phyloP scores from a whole-genome alignment of 371 early-diverging fungal genomes.

The Caulochytrium protostelioides region DNA sequence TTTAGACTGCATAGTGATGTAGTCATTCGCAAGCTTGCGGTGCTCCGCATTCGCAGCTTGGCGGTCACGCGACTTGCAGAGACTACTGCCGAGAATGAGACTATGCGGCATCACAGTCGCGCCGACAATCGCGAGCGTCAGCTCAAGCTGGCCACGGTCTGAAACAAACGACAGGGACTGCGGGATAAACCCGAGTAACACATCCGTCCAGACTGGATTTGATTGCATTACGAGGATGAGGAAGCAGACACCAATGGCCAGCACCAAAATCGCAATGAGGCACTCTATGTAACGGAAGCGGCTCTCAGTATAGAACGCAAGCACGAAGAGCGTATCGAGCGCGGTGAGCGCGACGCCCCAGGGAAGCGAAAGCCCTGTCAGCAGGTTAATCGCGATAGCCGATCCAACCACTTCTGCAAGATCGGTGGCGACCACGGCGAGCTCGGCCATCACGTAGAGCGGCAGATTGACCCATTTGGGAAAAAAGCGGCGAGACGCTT shows the following conservation, averaged over 20 bases:
- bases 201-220: conserved; percentile 33
- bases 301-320: conserved; percentile 38
- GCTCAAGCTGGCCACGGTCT: conserved; percentile 33
- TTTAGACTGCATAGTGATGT: no score
- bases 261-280: conserved; percentile 42
- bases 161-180: conserved; percentile 35
- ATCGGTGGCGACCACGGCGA: conserved; percentile 50
- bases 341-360: conserved; percentile 60
- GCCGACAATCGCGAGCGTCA: conserved; percentile 62
- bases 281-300: conserved; percentile 38
- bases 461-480: conserved; percentile 30
- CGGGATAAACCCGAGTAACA: conserved; percentile 46
- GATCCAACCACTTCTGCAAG: conserved; percentile 68
- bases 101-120: conserved; percentile 64
- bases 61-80: conserved; percentile 27
- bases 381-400: conserved; percentile 54
- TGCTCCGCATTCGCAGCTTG: conserved; percentile 11
- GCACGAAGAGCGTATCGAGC: conserved; percentile 47
- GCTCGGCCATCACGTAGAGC: conserved; percentile 45
- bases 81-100: conserved; percentile 48
- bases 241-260: conserved; percentile 45
- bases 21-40: conserved; percentile 7
- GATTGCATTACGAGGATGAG: conserved; percentile 33
- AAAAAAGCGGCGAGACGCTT: conserved; percentile 35
- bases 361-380: conserved; percentile 45